These are phyloP conservation scores for Bretschneidera sinensis DNA, from an alignment of 345 rosid species.

Conservation along the genomic window DNA sequence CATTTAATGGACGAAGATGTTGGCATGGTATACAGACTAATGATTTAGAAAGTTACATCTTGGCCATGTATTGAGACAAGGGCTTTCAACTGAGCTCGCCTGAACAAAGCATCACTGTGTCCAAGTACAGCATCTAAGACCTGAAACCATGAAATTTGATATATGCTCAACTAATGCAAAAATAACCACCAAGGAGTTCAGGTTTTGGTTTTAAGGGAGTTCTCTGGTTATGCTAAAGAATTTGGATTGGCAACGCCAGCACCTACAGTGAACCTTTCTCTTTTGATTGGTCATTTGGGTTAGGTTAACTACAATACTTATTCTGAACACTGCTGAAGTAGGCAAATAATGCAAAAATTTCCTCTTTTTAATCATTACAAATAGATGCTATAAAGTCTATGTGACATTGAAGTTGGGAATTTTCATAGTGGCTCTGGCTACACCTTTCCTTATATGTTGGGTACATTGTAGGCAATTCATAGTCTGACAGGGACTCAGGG, in stretches of 20 bases:
- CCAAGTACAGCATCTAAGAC: conserved; percentile 70
- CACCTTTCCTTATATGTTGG: background rate
- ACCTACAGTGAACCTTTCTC: background rate
- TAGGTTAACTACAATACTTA: background rate
- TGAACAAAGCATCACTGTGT: conserved; percentile 59
- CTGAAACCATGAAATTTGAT: conserved; percentile 30
- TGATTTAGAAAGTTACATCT: conserved; percentile 47
- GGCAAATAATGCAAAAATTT: too few species aligned
- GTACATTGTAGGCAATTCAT: background rate
- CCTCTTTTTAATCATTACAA: background rate
- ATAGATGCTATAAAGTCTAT: too few species aligned
- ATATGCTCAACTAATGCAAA: conserved; percentile 3
- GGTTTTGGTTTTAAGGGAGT: background rate
- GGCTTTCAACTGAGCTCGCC: conserved; percentile 82
- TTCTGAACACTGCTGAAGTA: background rate
- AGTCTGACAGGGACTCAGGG: background rate
- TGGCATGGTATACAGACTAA: conserved; percentile 3
- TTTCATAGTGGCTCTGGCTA: background rate
- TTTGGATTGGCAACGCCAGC: background rate
- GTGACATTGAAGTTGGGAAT: background rate
- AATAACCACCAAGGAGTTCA: background rate
- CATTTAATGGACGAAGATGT: background rate
- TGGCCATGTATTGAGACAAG: conserved; percentile 77
- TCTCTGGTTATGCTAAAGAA: background rate
- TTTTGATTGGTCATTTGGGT: background rate